phyloP scores from a whole-genome alignment of 441 rosid genomes.

The Metrosideros polymorpha region DNA sequence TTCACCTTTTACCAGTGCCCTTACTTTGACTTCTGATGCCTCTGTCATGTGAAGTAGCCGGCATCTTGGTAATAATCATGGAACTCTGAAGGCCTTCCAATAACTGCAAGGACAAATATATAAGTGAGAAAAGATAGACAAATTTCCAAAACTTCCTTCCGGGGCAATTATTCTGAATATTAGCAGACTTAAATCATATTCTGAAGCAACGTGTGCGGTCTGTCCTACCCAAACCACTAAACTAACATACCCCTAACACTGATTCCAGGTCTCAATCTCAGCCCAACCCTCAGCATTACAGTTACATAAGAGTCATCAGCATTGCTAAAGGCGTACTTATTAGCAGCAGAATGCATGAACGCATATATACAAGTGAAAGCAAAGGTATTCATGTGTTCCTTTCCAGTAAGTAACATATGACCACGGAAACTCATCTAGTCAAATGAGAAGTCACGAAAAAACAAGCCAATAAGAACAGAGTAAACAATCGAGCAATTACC shows the following conservation, averaged over 20 bases:
- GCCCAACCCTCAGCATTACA: background rate
- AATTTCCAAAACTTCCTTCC: background rate
- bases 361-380: background rate
- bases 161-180: background rate
- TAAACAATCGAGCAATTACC: conserved; percentile 35
- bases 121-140: background rate
- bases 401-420: background rate
- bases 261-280: background rate
- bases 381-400: background rate
- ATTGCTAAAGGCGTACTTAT: background rate
- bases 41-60: conserved; percentile 61
- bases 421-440: background rate
- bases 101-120: conserved; percentile 35
- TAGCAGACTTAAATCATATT: background rate
- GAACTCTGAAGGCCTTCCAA: conserved; percentile 97
- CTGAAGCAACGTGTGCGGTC: background rate
- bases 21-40: conserved; percentile 49
- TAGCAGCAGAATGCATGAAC: background rate
- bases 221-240: background rate
- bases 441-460: background rate
- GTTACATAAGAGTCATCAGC: background rate
- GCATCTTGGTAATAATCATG: conserved; percentile 71
- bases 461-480: background rate
- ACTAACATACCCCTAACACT: background rate
- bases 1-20: conserved; percentile 52